phyloP scores from a whole-genome alignment of 257 asterid genomes.

The Solanum stenotomum region DNA sequence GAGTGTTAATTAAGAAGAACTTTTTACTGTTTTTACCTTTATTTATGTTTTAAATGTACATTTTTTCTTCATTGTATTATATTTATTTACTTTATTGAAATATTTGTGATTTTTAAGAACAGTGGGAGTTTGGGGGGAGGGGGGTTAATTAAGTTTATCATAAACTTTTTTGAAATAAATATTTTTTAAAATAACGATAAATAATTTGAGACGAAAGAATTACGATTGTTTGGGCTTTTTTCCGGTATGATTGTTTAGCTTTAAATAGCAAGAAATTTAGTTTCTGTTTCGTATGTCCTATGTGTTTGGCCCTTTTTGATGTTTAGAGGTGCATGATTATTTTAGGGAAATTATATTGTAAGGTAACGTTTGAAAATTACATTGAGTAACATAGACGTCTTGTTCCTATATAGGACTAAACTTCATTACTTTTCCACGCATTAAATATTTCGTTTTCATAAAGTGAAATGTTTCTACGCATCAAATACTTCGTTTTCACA shows the following conservation, averaged over 20 bases:
- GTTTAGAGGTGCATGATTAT: not conserved
- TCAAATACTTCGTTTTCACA: no score
- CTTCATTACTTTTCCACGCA: not conserved
- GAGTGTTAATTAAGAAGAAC: no score
- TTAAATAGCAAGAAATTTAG: not conserved
- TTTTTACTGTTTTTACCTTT: no score
- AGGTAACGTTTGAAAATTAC: not conserved
- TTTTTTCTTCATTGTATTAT: not conserved
- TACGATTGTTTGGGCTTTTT: not conserved
- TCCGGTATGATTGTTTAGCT: not conserved
- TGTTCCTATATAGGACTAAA: not conserved
- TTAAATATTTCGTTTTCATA: not conserved
- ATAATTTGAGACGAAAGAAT: not conserved
- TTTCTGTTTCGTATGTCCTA: not conserved
- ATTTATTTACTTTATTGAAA: no score
- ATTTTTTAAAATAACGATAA: not conserved
- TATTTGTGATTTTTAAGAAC: not conserved
- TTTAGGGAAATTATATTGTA: no score
- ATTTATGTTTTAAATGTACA: not conserved
- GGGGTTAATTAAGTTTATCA: no score
- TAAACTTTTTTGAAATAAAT: no score
- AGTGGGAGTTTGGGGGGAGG: no score
- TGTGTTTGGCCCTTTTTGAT: not conserved
- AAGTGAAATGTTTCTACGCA: not conserved
- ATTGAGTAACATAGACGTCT: not conserved